phyloP scores from a whole-genome alignment of 192 early-diverging fungal genomes.

The Helicostylum pulchrum region DNA sequence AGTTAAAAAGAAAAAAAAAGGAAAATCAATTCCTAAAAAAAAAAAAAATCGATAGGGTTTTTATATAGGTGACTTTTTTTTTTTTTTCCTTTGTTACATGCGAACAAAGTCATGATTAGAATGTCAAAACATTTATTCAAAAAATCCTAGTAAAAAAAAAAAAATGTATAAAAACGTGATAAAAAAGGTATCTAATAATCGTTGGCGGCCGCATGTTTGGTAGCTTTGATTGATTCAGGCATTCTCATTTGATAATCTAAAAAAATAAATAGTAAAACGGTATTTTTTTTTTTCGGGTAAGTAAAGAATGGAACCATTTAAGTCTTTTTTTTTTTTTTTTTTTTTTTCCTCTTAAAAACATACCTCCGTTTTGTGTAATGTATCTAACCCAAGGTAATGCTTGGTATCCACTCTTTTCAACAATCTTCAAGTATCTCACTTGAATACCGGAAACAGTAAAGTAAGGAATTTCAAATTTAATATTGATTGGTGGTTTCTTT shows the following conservation, averaged over 20 bases:
- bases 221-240: constrained; percentile 79
- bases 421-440: constrained; percentile 88
- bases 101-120: constrained; percentile 5
- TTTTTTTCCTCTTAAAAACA: not conserved
- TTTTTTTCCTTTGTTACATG: not conserved
- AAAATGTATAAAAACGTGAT: not conserved
- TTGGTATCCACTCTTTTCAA: constrained; percentile 86
- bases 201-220: constrained; percentile 38
- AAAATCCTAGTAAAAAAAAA: not conserved
- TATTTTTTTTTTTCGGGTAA: too few relatives aligned
- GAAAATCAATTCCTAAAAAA: not conserved
- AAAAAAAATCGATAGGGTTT: not conserved
- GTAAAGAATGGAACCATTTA: not conserved
- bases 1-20: constrained; percentile 3
- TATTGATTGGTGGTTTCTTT: constrained; percentile 76
- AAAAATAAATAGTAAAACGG: not conserved
- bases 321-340: not conserved
- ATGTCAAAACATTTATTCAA: not conserved
- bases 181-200: constrained; percentile 19
- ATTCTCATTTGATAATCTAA: constrained; percentile 91
- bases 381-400: constrained; percentile 89
- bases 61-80: not conserved
- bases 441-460: constrained; percentile 89
- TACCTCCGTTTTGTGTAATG: constrained; percentile 78
- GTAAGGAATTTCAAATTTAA: constrained; percentile 89